Conservation (phyloP, 164 flowering plant genomes). For the Stephania cephalantha region DNA sequence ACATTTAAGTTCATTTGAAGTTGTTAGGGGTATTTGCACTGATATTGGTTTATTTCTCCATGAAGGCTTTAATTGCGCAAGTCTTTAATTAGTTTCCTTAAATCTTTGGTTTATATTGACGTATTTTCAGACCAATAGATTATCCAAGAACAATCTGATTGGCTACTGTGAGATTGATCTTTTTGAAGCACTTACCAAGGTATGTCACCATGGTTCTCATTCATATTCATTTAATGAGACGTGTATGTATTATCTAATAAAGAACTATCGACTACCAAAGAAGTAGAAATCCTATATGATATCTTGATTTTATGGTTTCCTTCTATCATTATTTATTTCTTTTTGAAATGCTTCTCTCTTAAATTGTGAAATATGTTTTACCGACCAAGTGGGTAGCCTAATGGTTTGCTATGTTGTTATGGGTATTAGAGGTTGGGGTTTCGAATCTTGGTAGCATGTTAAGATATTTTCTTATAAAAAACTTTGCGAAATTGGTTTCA, state of each 20-base stretch:
- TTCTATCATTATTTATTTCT: background rate
- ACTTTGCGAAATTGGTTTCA: background rate
- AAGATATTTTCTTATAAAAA: background rate
- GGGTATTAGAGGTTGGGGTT: too few species aligned
- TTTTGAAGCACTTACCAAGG: constrained; percentile 51
- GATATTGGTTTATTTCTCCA: background rate
- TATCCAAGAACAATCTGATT: constrained; percentile 65
- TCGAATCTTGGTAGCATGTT: background rate
- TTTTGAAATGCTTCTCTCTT: background rate
- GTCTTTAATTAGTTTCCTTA: background rate
- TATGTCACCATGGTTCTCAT: constrained; percentile 13
- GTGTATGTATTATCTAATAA: background rate
- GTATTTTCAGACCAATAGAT: constrained; percentile 71
- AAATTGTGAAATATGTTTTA: background rate
- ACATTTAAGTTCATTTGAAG: background rate
- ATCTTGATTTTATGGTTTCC: background rate
- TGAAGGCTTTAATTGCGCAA: background rate
- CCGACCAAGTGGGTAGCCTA: too few species aligned
- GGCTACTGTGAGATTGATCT: constrained; percentile 91
- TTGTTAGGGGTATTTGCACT: background rate
- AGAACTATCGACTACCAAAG: background rate
- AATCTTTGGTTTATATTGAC: background rate
- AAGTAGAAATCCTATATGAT: background rate
- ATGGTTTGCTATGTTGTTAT: too few species aligned
- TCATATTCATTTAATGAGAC: background rate